A percentile compares a stretch with the other conserved stretches of the same genome.
Conservation (phyloP, 345 rosid genomes). For the Raphanus sativus region DNA sequence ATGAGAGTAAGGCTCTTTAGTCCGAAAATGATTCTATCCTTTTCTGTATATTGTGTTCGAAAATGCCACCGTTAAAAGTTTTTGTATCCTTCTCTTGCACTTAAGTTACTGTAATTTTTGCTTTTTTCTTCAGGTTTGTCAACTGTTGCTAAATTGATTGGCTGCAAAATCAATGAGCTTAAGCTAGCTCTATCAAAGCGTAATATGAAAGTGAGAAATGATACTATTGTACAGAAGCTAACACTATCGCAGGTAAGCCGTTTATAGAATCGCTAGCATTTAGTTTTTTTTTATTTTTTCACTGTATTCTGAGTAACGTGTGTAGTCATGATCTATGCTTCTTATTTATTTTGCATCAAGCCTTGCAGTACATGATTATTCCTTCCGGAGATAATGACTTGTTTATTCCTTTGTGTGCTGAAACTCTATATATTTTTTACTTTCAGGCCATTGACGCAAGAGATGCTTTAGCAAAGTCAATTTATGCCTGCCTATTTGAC, state of each 20-base stretch:
- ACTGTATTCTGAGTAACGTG: slow-evolving; percentile 65
- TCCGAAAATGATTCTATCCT: neutral
- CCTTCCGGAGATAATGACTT: neutral
- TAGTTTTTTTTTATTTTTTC: slow-evolving; percentile 38
- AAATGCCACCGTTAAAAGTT: slow-evolving; percentile 14
- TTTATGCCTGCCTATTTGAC: slow-evolving; percentile 84
- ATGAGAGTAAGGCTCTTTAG: slow-evolving; percentile 65
- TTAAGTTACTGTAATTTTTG: neutral
- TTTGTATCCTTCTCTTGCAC: slow-evolving; percentile 13
- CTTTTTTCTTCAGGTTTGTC: slow-evolving; percentile 55
- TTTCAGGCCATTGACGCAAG: slow-evolving; percentile 78
- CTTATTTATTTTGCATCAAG: slow-evolving; percentile 1
- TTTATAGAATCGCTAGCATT: slow-evolving; percentile 46
- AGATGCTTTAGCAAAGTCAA: slow-evolving; percentile 96
- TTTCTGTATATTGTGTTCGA: neutral
- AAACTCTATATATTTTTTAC: neutral
- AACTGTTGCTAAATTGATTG: slow-evolving; percentile 76
- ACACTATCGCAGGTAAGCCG: slow-evolving; percentile 72
- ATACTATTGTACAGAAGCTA: slow-evolving; percentile 82
- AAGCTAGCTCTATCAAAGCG: slow-evolving; percentile 81
- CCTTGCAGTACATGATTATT: neutral
- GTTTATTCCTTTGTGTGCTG: neutral
- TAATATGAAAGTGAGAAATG: slow-evolving; percentile 89
- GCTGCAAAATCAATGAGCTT: slow-evolving; percentile 64
- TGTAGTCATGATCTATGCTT: slow-evolving; percentile 10